A percentile compares a stretch with the other conserved stretches of the same genome.
Conservation (phyloP, 1,139 yeast genomes). For the Geotrichum fermentans region DNA sequence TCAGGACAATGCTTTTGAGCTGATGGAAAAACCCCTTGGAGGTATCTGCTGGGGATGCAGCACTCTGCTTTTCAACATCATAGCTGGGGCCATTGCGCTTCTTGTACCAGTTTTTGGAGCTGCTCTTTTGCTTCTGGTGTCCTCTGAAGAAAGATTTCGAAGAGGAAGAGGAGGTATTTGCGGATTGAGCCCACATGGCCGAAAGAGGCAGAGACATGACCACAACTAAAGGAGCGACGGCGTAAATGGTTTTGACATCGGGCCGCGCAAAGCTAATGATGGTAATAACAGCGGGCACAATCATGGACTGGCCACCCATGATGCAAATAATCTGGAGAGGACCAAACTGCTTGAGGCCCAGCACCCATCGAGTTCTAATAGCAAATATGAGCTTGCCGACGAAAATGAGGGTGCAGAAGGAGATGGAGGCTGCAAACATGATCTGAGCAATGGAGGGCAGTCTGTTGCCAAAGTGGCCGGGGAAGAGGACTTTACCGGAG, state of each 20-base stretch:
- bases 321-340: constrained; percentile 73
- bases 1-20: no score
- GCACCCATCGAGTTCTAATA: constrained; percentile 59
- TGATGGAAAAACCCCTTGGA: no score
- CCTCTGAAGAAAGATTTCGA: neutral
- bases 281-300: constrained; percentile 63
- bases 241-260: constrained; percentile 35
- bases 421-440: constrained; percentile 63
- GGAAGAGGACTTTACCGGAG: constrained; percentile 2
- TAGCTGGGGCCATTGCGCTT: neutral
- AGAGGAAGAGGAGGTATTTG: constrained; percentile 1
- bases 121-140: neutral
- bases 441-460: constrained; percentile 38
- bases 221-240: constrained; percentile 45
- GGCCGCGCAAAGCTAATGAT: constrained; percentile 25
- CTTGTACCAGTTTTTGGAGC: neutral
- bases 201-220: constrained; percentile 75
- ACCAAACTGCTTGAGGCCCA: constrained; percentile 80
- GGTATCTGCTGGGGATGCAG: no score
- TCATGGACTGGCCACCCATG: constrained; percentile 76
- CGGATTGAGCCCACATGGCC: constrained; percentile 68
- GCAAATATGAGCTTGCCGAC: constrained; percentile 61
- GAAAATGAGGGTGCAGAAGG: constrained; percentile 56
- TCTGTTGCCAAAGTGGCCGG: constrained; percentile 16
- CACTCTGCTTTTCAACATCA: no score